Base-by-base conservation (phyloP, 345 rosid species). In the Abelmoschus esculentus region DNA sequence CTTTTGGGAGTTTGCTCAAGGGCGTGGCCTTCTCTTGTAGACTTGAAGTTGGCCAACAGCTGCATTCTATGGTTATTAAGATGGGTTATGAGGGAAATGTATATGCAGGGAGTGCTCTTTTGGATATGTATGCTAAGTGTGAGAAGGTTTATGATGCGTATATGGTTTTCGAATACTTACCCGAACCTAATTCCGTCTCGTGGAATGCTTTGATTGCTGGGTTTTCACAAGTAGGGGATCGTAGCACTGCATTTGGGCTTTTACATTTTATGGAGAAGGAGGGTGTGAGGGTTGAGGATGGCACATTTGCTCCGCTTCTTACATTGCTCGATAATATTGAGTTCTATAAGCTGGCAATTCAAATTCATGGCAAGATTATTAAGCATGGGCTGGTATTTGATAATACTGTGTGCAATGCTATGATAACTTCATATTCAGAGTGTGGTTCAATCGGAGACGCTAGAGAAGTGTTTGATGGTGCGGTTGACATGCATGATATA, bases 151-250 rank as follows among this genome's bases (percentile, higher is more conserved):
- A 80, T 31, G 88, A 85, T 78, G 96, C 86, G 0, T 75, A 76
- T 18, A 52, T 49, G 26, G 84, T 88, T 76, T 84, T 88, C 70
- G 58, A 72, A 72, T 74, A 78, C 70, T 80, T 88, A 54, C 79
- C 80, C 0, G 78, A 75, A 54, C 87, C 82, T 22, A 88, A 86
- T 72, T 76, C 86, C 15, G 88, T 88, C 60, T 81, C 90, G 0
- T 90, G 93, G 91, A 90, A 88, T 75, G 95, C 90, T 9, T 72
- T 88, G 71, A 84, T 88, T 47, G 79, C 83, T 76, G 95, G 95
- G n/a, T 88, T 86, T 76, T 85, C 70, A 4, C 79, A 83, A 18
- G 62, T 72, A 12, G 42, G 83, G 3, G 89, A 86, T 78, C 74
- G 80, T 7, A 73, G 77, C 36, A 74, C 64, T 13, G 82, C 78